Base-by-base conservation (phyloP, 257 asterid species). In the Solanum medicagineum region DNA sequence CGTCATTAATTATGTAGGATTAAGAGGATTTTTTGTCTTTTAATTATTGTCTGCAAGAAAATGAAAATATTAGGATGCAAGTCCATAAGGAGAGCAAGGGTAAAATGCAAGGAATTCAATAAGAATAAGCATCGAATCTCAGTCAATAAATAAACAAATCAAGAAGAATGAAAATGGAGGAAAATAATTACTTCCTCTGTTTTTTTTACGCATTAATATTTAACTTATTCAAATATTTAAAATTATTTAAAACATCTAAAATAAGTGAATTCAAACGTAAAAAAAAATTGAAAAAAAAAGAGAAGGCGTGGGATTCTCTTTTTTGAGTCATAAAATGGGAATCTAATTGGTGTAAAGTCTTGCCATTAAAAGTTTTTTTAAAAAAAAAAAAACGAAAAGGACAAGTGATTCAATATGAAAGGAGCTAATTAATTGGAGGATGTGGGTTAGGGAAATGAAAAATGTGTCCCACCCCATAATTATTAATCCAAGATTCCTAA, bases 321-420 rank as follows among this genome's bases (percentile, higher is more conserved):
- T 14, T 49, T 26, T 74, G 47, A 45, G 42, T 74, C 8, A 68
- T 49, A 68, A 66, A 2, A 20, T 26, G 45, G 86, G 91, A 88
- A 89, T 91, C 93, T 84, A 83, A 81, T 55, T 87, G 86, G 56
- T 82, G 89, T 83, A 75, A 87, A 84, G 29, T 47, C 24, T 83
- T 70, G 86, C n/a, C 66, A 56, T 55, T 40, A 26, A 26, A 51
- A 77, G 7, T 14, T 22, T 1, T 17, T 22, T 10, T n/a, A n/a
- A n/a, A n/a, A n/a, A n/a, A n/a, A n/a, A n/a, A 15, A 15, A 14
- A 22, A 51, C 8, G 63, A 49, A 77, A 77, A 77, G 63, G 83
- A 77, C 26, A 16, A 24, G 47, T 51, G 10, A 49, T 26, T 77
- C 15, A 40, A 75, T 3, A 22, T 24, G 16, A 51, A n/a, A 57